Conservation (phyloP, 805 yeast species). For the Kluyveromyces nonfermentans region DNA sequence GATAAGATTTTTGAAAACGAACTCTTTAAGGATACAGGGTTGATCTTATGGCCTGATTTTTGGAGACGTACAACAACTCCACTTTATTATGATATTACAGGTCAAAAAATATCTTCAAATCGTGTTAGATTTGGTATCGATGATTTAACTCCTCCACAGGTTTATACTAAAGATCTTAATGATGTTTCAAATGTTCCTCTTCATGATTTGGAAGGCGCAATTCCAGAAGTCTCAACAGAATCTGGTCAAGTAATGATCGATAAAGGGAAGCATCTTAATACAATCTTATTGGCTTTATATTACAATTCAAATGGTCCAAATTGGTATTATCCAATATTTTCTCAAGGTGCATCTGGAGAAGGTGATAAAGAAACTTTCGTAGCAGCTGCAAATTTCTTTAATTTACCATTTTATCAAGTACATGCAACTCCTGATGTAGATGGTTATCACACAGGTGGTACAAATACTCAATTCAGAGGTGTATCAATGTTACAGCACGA, state of each 20-base stretch:
- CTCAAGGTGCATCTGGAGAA: slow-evolving; percentile 70
- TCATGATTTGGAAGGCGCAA: slow-evolving; percentile 54
- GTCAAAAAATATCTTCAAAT: slow-evolving; percentile 29
- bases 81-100: slow-evolving; percentile 45
- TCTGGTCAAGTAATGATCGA: slow-evolving; percentile 61
- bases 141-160: slow-evolving; percentile 13
- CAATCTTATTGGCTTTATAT: slow-evolving; percentile 50
- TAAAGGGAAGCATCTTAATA: slow-evolving; percentile 48
- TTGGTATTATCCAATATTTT: slow-evolving; percentile 55
- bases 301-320: slow-evolving; percentile 60
- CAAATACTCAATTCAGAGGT: slow-evolving; percentile 22
- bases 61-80: slow-evolving; percentile 68
- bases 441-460: slow-evolving; percentile 24
- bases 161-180: slow-evolving; percentile 5
- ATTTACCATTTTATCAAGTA: slow-evolving; percentile 45
- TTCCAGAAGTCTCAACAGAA: slow-evolving; percentile 62
- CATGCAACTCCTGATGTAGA: slow-evolving; percentile 29
- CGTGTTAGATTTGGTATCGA: slow-evolving; percentile 26
- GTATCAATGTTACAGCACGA: slow-evolving; percentile 40
- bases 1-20: slow-evolving; percentile 36
- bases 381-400: slow-evolving; percentile 51
- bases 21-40: slow-evolving; percentile 40
- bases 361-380: slow-evolving; percentile 75
- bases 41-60: slow-evolving; percentile 68
- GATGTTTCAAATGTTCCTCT: slow-evolving; percentile 30